Percentiles rank a stretch among this genome's conserved stretches.
Conservation (phyloP, 306 rosid species). For the Prunus mongolica region DNA sequence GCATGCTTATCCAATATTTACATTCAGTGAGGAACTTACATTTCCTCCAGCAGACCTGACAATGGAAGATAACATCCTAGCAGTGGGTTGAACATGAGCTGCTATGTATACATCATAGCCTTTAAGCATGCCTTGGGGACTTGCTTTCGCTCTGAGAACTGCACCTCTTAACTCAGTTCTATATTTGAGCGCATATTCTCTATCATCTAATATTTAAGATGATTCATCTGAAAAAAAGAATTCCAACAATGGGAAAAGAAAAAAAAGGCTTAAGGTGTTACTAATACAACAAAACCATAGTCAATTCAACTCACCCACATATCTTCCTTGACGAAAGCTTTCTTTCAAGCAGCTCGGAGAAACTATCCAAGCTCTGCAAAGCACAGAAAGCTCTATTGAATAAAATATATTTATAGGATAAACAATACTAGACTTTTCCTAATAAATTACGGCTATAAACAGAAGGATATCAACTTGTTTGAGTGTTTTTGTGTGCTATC, state of each 20-base stretch:
- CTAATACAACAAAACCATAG: background rate
- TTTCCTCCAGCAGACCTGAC: constrained; percentile 80
- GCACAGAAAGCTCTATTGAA: background rate
- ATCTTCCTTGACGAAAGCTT: constrained; percentile 76
- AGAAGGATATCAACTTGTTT: too few species aligned
- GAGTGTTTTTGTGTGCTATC: too few species aligned
- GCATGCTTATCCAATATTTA: constrained; percentile 5
- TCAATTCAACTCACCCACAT: constrained; percentile 57
- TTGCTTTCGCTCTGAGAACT: constrained; percentile 64
- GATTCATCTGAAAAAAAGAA: constrained; percentile 60
- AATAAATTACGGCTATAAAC: too few species aligned
- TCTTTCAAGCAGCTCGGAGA: constrained; percentile 80
- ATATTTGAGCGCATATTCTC: constrained; percentile 62
- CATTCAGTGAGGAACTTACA: constrained; percentile 44
- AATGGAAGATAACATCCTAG: constrained; percentile 55
- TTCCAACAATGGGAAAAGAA: background rate
- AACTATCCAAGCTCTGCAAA: constrained; percentile 81
- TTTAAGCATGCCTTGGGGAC: constrained; percentile 53
- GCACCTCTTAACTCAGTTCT: constrained; percentile 55
- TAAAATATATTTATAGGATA: too few species aligned
- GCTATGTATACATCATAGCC: constrained; percentile 70
- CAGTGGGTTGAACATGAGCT: constrained; percentile 59
- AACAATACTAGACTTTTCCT: too few species aligned
- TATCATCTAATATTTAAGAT: constrained; percentile 60
- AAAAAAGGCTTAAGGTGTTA: constrained; percentile 1